phyloP scores from a whole-genome alignment of 2,329 filamentous ascomycete genomes.

The Plenodomus lindquistii region DNA sequence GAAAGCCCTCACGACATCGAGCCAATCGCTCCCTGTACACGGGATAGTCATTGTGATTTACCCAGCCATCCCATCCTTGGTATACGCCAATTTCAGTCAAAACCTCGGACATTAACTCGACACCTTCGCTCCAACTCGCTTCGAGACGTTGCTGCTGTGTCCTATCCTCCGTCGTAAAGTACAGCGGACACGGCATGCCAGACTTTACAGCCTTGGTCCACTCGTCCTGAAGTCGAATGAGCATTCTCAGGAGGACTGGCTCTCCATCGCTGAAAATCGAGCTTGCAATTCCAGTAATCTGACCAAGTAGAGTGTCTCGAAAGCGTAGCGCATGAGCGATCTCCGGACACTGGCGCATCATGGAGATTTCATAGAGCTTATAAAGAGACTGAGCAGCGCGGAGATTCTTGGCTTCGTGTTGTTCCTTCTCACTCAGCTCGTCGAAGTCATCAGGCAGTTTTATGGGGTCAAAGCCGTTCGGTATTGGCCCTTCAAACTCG shows the following conservation, averaged over 20 bases:
- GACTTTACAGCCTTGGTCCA: slow-evolving; percentile 11
- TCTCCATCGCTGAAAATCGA: slow-evolving; percentile 22
- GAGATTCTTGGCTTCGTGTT: slow-evolving; percentile 20
- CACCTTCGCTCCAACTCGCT: slow-evolving; percentile 21
- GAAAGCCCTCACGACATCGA: slow-evolving; percentile 21
- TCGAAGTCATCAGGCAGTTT: slow-evolving; percentile 19
- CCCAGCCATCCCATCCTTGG: slow-evolving; percentile 29
- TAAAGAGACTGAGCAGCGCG: slow-evolving; percentile 23
- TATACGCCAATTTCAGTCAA: slow-evolving; percentile 22
- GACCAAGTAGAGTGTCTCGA: slow-evolving; percentile 16
- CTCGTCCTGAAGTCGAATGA: slow-evolving; percentile 22
- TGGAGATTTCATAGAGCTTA: slow-evolving; percentile 21
- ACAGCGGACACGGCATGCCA: slow-evolving; percentile 21
- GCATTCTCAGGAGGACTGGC: slow-evolving; percentile 18
- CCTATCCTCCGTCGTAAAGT: slow-evolving; percentile 18
- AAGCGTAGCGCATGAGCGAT: slow-evolving; percentile 16
- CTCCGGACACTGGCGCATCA: slow-evolving; percentile 18
- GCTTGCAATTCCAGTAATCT: slow-evolving; percentile 18
- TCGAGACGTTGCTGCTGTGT: slow-evolving; percentile 18
- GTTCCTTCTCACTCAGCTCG: slow-evolving; percentile 15
- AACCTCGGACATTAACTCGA: slow-evolving; percentile 25
- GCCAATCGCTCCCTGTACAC: slow-evolving; percentile 23
- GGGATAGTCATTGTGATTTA: slow-evolving; percentile 23
- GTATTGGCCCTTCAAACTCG: slow-evolving; percentile 26
- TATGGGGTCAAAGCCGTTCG: slow-evolving; percentile 16